A percentile compares a stretch with the other conserved stretches of the same genome.
Evolutionary conservation across 345 rosid species (phyloP).

Genomic region (Trapa bicornis): DNA sequence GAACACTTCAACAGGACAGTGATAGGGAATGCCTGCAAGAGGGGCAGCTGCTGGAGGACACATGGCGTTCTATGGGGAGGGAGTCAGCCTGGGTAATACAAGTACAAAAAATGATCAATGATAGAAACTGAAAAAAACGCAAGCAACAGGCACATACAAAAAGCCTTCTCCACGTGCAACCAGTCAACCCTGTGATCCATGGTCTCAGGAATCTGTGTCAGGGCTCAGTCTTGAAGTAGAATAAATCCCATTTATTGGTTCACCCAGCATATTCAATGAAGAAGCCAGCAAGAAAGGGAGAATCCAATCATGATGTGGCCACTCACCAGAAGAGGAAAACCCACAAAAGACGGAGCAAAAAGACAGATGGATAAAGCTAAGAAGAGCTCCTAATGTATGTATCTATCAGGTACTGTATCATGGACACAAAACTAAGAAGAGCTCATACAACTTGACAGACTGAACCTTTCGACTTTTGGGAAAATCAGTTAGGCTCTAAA

Average conservation of each 20-base stretch:
- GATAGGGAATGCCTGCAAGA: not conserved
- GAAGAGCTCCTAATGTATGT: not conserved
- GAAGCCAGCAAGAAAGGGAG: not conserved
- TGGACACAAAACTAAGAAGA: not conserved
- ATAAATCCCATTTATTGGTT: not conserved
- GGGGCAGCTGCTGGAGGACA: conserved; percentile 7
- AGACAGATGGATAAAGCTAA: not conserved
- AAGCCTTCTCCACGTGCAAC: not conserved
- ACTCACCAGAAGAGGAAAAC: not conserved
- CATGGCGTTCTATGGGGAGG: conserved; percentile 2
- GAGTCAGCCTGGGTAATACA: not conserved
- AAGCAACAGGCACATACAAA: not conserved
- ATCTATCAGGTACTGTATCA: not conserved
- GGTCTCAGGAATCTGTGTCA: not conserved
- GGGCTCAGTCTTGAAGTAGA: not conserved
- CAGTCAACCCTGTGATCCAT: not conserved
- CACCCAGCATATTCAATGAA: not conserved
- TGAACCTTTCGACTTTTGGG: too few species aligned
- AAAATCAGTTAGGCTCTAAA: too few species aligned
- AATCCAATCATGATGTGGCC: not conserved
- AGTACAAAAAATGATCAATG: not conserved
- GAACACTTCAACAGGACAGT: not conserved
- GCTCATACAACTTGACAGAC: too few species aligned
- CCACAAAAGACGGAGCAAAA: not conserved
- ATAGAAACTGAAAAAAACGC: not conserved